phyloP scores from a whole-genome alignment of 2,329 filamentous ascomycete species.

The Cladosporium sp. region DNA sequence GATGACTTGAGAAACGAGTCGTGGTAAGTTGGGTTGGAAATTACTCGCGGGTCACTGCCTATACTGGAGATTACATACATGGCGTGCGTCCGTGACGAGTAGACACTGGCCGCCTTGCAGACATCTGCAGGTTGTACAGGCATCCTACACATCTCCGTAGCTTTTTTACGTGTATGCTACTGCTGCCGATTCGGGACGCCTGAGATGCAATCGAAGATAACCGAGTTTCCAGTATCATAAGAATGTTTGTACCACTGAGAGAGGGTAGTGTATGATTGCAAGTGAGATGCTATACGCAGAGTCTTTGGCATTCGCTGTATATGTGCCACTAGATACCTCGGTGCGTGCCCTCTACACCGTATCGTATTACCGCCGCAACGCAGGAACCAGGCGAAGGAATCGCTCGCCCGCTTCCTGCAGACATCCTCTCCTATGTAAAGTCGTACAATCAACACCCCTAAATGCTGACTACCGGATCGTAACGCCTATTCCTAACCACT shows the following conservation, averaged over 20 bases:
- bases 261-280: neutral
- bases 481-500: neutral
- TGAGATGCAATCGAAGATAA: neutral
- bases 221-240: neutral
- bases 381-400: neutral
- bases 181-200: neutral
- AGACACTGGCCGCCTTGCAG: neutral
- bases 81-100: neutral
- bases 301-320: neutral
- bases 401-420: neutral
- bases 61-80: neutral
- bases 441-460: slow-evolving; percentile 2
- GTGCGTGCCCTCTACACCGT: neutral
- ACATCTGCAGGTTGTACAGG: neutral
- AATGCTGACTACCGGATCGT: neutral
- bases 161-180: neutral
- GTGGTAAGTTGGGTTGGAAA: neutral
- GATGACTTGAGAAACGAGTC: neutral
- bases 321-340: neutral
- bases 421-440: neutral
- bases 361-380: neutral
- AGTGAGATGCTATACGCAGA: neutral
- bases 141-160: neutral
- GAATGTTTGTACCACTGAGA: neutral
- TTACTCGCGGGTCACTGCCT: neutral